A percentile compares a stretch with the other conserved stretches of the same genome.
These are phyloP conservation scores for Epithele typhae DNA, from an alignment of 768 basidiomycete species.

Conservation along the genomic window DNA sequence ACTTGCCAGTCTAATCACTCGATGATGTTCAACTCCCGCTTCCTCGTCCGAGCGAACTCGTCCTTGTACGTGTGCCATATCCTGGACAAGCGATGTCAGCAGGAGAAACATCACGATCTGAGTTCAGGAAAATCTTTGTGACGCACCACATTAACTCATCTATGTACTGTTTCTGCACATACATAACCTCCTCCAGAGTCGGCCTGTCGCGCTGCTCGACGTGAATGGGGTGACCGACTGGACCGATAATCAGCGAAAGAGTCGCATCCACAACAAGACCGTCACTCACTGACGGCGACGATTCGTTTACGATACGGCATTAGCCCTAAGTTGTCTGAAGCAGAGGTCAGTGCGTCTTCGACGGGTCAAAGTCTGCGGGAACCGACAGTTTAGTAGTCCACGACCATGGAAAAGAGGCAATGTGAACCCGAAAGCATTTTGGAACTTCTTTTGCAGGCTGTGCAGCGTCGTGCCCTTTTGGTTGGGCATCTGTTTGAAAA, in stretches of 20 bases:
- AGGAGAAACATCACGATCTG: neutral
- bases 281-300: constrained; percentile 83
- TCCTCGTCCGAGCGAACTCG: constrained; percentile 80
- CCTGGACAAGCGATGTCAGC: constrained; percentile 34
- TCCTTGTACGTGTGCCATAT: constrained; percentile 98
- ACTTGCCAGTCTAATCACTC: no score
- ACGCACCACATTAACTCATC: constrained; percentile 84
- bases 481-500: constrained; percentile 96
- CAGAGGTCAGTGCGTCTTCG: neutral
- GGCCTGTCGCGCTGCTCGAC: constrained; percentile 77
- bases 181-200: constrained; percentile 71
- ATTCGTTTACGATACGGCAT: constrained; percentile 96
- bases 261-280: neutral
- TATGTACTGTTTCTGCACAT: constrained; percentile 83
- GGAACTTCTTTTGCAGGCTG: constrained; percentile 85
- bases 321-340: constrained; percentile 86
- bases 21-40: constrained; percentile 73
- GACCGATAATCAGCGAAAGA: neutral
- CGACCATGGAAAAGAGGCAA: constrained; percentile 96
- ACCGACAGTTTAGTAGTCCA: constrained; percentile 88
- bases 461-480: constrained; percentile 88
- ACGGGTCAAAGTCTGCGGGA: neutral
- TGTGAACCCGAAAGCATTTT: constrained; percentile 91
- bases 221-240: constrained; percentile 88
- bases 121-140: no score